Base-by-base conservation (phyloP, 495 filamentous ascomycete genomes). In the Xylaria nigripes region DNA sequence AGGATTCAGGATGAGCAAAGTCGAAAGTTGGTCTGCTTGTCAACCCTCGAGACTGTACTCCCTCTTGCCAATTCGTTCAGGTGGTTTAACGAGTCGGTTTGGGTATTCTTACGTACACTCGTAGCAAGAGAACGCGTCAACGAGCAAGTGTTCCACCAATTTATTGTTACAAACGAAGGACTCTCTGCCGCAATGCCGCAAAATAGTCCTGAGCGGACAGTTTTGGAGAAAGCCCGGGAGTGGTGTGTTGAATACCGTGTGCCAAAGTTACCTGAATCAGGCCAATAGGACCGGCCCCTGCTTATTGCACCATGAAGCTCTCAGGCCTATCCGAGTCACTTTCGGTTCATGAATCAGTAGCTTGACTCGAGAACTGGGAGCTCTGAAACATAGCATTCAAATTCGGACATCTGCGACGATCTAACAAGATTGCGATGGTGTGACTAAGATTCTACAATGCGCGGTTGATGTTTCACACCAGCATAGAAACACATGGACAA, bases 81-180 rank as follows among this genome's bases (percentile, higher is more conserved):
- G 24, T 77, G 78, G 64, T 62, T 67, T 10, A 72, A 79, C 52
- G 79, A 81, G 61, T 75, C 77, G 5, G 69, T 82, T 23, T 82
- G 80, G 80, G 72, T 71, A 7, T 83, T 83, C 61, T 55, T 82
- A 30, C 69, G 78, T 48, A 76, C 67, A 5, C 25, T 75, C 34
- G 57, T 72, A 13, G 70, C 72, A 16, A 69, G 70, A 18, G 45
- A 61, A 2, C 47, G 62, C 10, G 55, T 70, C 24, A 58, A 42
- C 29, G 64, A 69, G 0, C 51, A 66, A 19, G 62, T 63, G 25
- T 67, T 61, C 38, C 38, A 51, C 25, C 51, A 50, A 42, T 72
- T 74, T 50, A 45, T 63, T 23, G 53, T 21, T 15, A 51, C 62
- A 21, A 65, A 63, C 43, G 60, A 61, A 36, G 55, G 38, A 29